Evolutionary conservation across 495 filamentous ascomycete species (phyloP).

Genomic region (Penicillium verhagenii): DNA sequence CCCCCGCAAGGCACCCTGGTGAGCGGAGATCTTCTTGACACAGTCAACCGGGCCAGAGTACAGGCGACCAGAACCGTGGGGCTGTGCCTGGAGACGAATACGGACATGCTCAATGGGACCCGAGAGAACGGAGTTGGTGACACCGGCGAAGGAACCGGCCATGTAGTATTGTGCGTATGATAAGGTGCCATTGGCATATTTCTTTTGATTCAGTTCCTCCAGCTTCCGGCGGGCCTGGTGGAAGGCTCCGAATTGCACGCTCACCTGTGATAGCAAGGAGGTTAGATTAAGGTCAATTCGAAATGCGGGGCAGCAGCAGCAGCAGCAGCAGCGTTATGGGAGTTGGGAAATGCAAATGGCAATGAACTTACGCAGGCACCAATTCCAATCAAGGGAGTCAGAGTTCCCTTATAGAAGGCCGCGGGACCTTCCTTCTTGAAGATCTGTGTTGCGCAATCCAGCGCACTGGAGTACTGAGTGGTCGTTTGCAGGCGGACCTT

Average conservation of each 20-base stretch:
- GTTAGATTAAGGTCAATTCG: conserved; percentile 15
- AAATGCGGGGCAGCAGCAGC: too few relatives aligned
- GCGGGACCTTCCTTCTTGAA: conserved; percentile 81
- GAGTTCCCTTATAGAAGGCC: conserved; percentile 97
- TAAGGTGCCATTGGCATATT: conserved; percentile 51
- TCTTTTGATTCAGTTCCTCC: conserved; percentile 67
- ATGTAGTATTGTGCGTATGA: conserved; percentile 85
- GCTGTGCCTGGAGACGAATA: conserved; percentile 96
- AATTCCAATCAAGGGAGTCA: conserved; percentile 95
- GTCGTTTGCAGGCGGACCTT: conserved; percentile 96
- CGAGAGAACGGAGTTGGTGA: conserved; percentile 86
- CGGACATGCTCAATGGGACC: conserved; percentile 95
- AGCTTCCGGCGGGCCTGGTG: conserved; percentile 84
- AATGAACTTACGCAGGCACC: conserved; percentile 77
- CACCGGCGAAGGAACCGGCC: conserved; percentile 86
- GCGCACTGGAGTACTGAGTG: conserved; percentile 71
- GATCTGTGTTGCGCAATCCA: conserved; percentile 79
- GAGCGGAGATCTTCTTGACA: conserved; percentile 73
- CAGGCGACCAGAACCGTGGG: conserved; percentile 73
- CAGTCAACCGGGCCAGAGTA: conserved; percentile 89
- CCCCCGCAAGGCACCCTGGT: conserved; percentile 64
- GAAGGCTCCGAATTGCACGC: conserved; percentile 97
- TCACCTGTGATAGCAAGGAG: conserved; percentile 51
- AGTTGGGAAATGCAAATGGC: neutral
- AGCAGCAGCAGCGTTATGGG: neutral